Conservation (phyloP, 2,329 filamentous ascomycete genomes). For the Exophiala dermatitidis region DNA sequence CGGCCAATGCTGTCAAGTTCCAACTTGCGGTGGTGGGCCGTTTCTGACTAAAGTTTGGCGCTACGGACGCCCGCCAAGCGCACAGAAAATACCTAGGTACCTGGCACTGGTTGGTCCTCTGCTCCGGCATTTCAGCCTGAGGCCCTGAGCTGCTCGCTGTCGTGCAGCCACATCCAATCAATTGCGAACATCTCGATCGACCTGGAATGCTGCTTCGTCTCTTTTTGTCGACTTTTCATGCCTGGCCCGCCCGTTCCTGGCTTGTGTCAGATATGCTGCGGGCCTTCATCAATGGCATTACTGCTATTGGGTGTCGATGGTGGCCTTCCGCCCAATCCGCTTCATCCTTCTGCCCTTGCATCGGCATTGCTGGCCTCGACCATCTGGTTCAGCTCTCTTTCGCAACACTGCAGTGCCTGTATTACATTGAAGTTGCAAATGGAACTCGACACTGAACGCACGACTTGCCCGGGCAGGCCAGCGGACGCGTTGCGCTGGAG, state of each 20-base stretch:
- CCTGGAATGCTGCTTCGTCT: not conserved
- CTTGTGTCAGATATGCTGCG: constrained; percentile 7
- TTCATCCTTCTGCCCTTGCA: not conserved
- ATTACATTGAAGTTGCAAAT: not conserved
- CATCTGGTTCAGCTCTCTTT: not conserved
- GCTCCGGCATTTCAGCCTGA: not conserved
- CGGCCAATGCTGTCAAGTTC: not conserved
- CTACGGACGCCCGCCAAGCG: constrained; percentile 8
- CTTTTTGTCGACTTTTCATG: constrained; percentile 3
- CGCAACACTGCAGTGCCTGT: not conserved
- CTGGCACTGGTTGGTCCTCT: not conserved
- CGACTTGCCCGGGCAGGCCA: not conserved
- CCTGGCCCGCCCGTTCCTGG: constrained; percentile 6
- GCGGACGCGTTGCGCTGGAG: not conserved
- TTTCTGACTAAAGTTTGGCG: constrained; percentile 2
- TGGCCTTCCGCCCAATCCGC: not conserved
- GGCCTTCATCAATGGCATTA: not conserved
- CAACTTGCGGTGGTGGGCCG: too few relatives aligned
- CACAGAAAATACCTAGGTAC: not conserved
- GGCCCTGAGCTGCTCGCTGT: not conserved
- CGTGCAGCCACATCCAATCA: constrained; percentile 14
- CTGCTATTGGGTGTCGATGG: not conserved
- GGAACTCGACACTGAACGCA: too few relatives aligned
- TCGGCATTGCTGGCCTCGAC: not conserved
- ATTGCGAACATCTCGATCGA: constrained; percentile 4